Percentiles rank a stretch among this genome's conserved stretches.
These are phyloP conservation scores for Sordariomycetes sp. DNA, from an alignment of 2,329 filamentous ascomycete genomes.

Conservation along the genomic window DNA sequence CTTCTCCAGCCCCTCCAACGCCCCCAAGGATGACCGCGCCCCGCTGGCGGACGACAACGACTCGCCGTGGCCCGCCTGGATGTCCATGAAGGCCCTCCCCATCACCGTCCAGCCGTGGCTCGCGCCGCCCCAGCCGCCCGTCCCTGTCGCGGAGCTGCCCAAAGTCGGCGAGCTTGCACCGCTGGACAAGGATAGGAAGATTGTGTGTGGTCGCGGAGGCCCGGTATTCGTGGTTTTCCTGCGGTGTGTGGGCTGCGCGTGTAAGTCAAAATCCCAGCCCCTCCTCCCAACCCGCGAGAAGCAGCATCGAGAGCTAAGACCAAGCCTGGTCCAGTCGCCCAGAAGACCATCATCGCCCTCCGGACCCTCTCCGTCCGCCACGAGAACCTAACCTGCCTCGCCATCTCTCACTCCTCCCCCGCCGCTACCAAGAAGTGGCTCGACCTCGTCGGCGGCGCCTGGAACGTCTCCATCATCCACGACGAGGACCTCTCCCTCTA, in stretches of 20 bases:
- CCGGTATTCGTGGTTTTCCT: constrained; percentile 39
- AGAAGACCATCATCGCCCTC: constrained; percentile 45
- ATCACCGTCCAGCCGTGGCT: constrained; percentile 43
- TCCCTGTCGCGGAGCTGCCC: constrained; percentile 32
- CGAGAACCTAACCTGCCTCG: constrained; percentile 40
- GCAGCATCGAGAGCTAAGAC: neutral
- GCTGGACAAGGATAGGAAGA: constrained; percentile 30
- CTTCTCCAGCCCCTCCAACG: constrained; percentile 15
- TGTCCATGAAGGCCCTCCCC: constrained; percentile 36
- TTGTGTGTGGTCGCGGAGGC: constrained; percentile 30
- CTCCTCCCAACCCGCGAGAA: neutral
- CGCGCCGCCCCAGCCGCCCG: constrained; percentile 37
- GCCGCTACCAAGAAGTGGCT: constrained; percentile 47
- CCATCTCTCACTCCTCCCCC: constrained; percentile 47
- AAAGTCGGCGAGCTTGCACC: constrained; percentile 37
- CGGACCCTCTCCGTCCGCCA: constrained; percentile 43
- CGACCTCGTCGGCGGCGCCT: constrained; percentile 44
- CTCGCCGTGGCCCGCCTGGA: constrained; percentile 32
- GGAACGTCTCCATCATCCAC: constrained; percentile 43
- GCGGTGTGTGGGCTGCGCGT: constrained; percentile 44
- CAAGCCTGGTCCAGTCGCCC: constrained; percentile 28
- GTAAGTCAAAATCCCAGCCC: constrained; percentile 22
- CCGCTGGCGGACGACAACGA: constrained; percentile 7
- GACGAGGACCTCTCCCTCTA: constrained; percentile 47
- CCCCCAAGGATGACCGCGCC: constrained; percentile 7